Percentiles rank a stretch among this genome's conserved stretches.
phyloP scores from a whole-genome alignment of 768 basidiomycete species.

The Hypholoma sublateritium region DNA sequence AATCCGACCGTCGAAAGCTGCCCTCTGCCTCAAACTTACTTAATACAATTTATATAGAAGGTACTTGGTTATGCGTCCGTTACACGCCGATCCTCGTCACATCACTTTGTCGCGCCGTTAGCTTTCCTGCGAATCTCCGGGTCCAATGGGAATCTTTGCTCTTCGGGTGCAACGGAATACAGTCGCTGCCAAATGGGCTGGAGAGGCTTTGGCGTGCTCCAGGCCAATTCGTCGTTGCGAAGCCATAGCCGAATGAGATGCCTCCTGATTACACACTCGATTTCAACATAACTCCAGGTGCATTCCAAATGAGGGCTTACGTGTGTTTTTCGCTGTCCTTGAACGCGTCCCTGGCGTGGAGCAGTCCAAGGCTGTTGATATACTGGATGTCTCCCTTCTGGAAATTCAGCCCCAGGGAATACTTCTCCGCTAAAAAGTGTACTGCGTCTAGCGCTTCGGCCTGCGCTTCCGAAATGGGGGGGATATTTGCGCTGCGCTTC shows the following conservation, averaged over 20 bases:
- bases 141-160: slow-evolving; percentile 43
- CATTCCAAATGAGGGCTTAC: slow-evolving; percentile 23
- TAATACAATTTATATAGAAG: neutral
- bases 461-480: slow-evolving; percentile 48
- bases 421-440: slow-evolving; percentile 44
- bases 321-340: slow-evolving; percentile 39
- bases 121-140: slow-evolving; percentile 42
- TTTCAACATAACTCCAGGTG: neutral
- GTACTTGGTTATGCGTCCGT: neutral
- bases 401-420: slow-evolving; percentile 42
- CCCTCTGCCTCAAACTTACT: too few relatives aligned
- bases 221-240: slow-evolving; percentile 46
- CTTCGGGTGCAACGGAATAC: slow-evolving; percentile 39
- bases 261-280: slow-evolving; percentile 26
- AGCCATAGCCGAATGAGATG: slow-evolving; percentile 47
- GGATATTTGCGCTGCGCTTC: slow-evolving; percentile 36
- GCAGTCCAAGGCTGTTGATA: slow-evolving; percentile 43
- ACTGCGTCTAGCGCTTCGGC: slow-evolving; percentile 47
- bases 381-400: slow-evolving; percentile 51
- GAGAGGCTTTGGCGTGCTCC: slow-evolving; percentile 40
- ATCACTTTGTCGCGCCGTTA: slow-evolving; percentile 29
- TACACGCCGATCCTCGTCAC: neutral
- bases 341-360: slow-evolving; percentile 46
- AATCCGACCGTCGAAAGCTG: too few relatives aligned
- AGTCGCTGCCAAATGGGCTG: slow-evolving; percentile 36